Evolutionary conservation across 441 rosid species (phyloP), one percentile per base, ranked within the genome.

Genomic region (Rhodomyrtus psidioides): DNA sequence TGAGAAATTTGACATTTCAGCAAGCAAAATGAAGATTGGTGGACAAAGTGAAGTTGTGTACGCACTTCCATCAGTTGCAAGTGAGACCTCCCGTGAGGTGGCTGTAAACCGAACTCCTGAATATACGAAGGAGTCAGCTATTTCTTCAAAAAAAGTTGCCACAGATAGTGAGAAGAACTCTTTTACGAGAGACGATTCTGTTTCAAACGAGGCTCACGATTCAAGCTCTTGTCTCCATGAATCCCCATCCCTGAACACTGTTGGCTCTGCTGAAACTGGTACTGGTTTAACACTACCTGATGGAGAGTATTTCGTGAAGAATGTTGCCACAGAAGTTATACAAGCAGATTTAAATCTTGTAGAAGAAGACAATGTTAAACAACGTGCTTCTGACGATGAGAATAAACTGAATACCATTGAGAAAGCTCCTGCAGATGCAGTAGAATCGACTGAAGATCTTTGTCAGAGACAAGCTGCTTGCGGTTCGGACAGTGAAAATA

Each of bases 321-420:
- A 83, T 53, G 81, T 83, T 81, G 59, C 60, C 17, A 30, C 28
- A 26, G 88, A 65, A 27, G 75, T 34, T 75, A 49, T 65, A 34
- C 82, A 62, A 30, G 62, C 82, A 54, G 60, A 65, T 86, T 53
- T 21, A 13, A 79, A 76, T 81, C 83, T 84, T 86, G 79, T 12
- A n/a, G 85, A 82, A 62, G 85, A 75, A 74, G 87, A 83, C 81
- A 87, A 84, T 86, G 75, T 54, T 60, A 83, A 55, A 53, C 82
- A 70, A 57, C 56, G 59, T 44, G 84, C 65, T 30, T 74, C 86
- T 75, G 84, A 84, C 26, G 62, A 83, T 83, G 86, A 89, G 42
- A 70, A 39, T 39, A 70, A 70, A 70, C 49, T 70, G 49, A 39
- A 70, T 21, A 39, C 79, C 79, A 19, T 51, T 54, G 46, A 53